phyloP scores from a whole-genome alignment of 1,284 basidiomycete genomes.

The Rhizopogon parksii region DNA sequence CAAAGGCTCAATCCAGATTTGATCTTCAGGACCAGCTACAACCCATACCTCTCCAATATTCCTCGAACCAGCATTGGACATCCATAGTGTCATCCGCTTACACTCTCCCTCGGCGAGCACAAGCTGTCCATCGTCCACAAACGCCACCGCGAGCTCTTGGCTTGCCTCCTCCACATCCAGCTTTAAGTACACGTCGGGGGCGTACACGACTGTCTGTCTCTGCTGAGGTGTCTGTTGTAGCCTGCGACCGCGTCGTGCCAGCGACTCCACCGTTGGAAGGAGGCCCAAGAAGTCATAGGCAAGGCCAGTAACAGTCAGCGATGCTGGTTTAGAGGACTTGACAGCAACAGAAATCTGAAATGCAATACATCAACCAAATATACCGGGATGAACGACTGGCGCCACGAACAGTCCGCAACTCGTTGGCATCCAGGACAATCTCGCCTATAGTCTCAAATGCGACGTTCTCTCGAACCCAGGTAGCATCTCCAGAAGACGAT shows the following conservation, averaged over 20 bases:
- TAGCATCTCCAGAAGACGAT: conserved; percentile 25
- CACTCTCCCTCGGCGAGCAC: conserved; percentile 59
- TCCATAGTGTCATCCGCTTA: conserved; percentile 42
- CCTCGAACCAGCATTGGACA: conserved; percentile 55
- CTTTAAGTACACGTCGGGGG: conserved; percentile 50
- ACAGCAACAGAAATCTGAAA: conserved; percentile 58
- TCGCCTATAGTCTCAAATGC: conserved; percentile 55
- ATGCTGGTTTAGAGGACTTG: conserved; percentile 41
- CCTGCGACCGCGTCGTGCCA: conserved; percentile 57
- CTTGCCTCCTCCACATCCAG: conserved; percentile 55
- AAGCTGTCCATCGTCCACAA: conserved; percentile 46
- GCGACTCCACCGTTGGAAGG: conserved; percentile 52
- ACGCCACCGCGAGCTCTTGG: conserved; percentile 50
- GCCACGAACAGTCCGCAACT: conserved; percentile 49
- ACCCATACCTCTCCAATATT: conserved; percentile 65
- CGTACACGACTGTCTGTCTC: conserved; percentile 57
- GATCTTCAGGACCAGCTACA: conserved; percentile 50
- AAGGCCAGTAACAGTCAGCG: conserved; percentile 48
- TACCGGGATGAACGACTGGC: not conserved
- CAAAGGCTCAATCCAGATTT: conserved; percentile 42
- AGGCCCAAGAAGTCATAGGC: conserved; percentile 64
- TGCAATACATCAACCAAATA: conserved; percentile 1
- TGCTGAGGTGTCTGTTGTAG: conserved; percentile 67
- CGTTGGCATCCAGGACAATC: conserved; percentile 48
- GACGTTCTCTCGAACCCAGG: conserved; percentile 35